Conservation (phyloP, 306 rosid genomes). For the Pyrus communis region DNA sequence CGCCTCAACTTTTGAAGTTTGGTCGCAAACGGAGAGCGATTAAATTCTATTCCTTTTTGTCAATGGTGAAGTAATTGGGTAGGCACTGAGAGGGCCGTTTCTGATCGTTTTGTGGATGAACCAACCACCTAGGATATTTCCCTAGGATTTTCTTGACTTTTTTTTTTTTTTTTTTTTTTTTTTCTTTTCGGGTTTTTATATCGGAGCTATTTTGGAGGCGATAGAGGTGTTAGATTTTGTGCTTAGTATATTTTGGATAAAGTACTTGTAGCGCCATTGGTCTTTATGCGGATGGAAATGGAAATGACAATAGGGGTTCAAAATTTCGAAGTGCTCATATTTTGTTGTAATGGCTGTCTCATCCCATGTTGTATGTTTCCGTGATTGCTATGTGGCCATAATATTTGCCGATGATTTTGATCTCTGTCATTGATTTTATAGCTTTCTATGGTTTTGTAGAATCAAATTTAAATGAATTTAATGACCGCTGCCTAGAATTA, state of each 20-base stretch:
- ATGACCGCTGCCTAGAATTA: neutral
- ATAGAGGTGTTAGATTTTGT: conserved; percentile 12
- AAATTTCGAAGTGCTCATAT: neutral
- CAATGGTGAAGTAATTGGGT: conserved; percentile 17
- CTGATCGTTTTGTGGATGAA: conserved; percentile 20
- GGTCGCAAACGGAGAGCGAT: conserved; percentile 4
- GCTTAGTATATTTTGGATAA: conserved; percentile 1
- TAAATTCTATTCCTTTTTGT: conserved; percentile 13
- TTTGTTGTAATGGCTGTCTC: neutral
- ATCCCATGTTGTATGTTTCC: neutral
- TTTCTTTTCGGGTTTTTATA: neutral
- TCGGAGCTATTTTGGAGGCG: conserved; percentile 23
- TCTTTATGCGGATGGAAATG: neutral
- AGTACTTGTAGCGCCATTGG: neutral
- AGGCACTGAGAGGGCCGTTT: conserved; percentile 22
- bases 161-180: neutral
- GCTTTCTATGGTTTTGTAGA: neutral
- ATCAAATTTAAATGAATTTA: neutral
- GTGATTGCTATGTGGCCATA: neutral
- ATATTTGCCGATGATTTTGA: neutral
- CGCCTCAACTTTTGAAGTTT: neutral
- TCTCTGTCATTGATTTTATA: neutral
- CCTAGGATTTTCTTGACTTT: conserved; percentile 16
- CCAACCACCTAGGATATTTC: conserved; percentile 10
- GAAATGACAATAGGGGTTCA: neutral